phyloP scores from a whole-genome alignment of 2,329 filamentous ascomycete genomes.

The Hypoxylon sp. region DNA sequence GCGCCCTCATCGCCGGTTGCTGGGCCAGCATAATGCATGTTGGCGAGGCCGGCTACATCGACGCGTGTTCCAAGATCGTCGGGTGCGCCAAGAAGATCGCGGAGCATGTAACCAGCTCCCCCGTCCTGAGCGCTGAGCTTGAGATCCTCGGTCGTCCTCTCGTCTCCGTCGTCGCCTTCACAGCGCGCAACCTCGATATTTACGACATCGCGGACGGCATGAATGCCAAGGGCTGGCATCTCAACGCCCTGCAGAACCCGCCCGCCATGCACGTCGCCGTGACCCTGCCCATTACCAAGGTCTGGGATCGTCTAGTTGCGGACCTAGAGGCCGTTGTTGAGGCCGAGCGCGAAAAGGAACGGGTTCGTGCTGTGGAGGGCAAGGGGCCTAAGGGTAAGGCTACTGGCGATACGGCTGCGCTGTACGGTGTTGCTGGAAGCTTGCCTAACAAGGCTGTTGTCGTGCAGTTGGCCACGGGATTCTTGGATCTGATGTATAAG shows the following conservation, averaged over 20 bases:
- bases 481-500: slow-evolving; percentile 94
- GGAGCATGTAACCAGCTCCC: slow-evolving; percentile 76
- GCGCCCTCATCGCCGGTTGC: slow-evolving; percentile 93
- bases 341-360: slow-evolving; percentile 84
- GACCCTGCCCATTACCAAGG: slow-evolving; percentile 85
- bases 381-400: slow-evolving; percentile 74
- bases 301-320: slow-evolving; percentile 80
- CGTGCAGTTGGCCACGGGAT: slow-evolving; percentile 88
- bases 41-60: slow-evolving; percentile 88
- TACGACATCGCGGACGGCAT: slow-evolving; percentile 96
- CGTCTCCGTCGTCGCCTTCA: slow-evolving; percentile 91
- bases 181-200: slow-evolving; percentile 84
- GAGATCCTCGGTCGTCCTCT: slow-evolving; percentile 86
- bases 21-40: slow-evolving; percentile 93
- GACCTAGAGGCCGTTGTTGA: slow-evolving; percentile 78
- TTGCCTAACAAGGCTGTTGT: slow-evolving; percentile 97
- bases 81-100: slow-evolving; percentile 86
- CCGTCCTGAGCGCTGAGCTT: slow-evolving; percentile 77
- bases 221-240: slow-evolving; percentile 87
- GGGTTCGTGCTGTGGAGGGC: slow-evolving; percentile 77
- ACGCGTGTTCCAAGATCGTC: slow-evolving; percentile 88
- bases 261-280: slow-evolving; percentile 95
- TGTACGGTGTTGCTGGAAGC: slow-evolving; percentile 96
- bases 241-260: slow-evolving; percentile 92
- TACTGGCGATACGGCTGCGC: slow-evolving; percentile 82